Base-by-base conservation (phyloP, 2,329 filamentous ascomycete genomes). In the Xylariales sp. region DNA sequence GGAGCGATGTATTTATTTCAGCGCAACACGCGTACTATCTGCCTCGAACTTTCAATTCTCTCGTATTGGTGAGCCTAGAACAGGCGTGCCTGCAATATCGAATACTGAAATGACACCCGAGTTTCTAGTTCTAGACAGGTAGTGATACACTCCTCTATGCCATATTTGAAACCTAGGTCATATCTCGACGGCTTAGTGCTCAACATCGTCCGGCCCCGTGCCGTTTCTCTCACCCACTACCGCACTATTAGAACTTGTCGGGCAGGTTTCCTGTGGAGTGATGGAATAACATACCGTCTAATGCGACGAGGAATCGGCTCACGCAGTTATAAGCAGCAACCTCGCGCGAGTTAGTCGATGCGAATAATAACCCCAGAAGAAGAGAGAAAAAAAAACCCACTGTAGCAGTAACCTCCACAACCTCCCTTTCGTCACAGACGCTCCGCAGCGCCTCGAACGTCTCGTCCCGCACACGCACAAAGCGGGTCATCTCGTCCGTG, bases 261-360 rank as follows among this genome's bases (percentile, higher is more conserved):
- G 9, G 34, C 18, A 49, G 7, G 12, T 36, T 54, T 34, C 34
- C 39, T 14, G 55, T 23, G 39, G 43, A 23, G 14, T 6, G 32
- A 57, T 48, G 48, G 8, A 55, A 18, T 6, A 28, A 81, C 87
- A 79, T 80, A 90, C 88, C 92, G 81, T 97, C 90, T 64, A 97
- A 79, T 14, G 93, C 93, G 23, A 97, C 93, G 72, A 97, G 79
- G 73, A 97, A 94, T 36, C 93, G 86, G 78, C 91, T 94, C 16
- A 97, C 93, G 76, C 92, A 94, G 78, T 97, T 97, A 78, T 97
- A 97, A 62, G 88, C 89, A 12, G 91, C 92, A 72, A 88, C 79
- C 85, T 86, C 18, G 56, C 18, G 46, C 12, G 5, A 12, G 41
- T 52, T 41, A 62, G 18, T 46, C 2, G 46, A 45, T 23, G 18